Evolutionary conservation across 768 basidiomycete species (phyloP), one percentile per base, ranked within the genome.

Genomic region (Amanita brunnescens): DNA sequence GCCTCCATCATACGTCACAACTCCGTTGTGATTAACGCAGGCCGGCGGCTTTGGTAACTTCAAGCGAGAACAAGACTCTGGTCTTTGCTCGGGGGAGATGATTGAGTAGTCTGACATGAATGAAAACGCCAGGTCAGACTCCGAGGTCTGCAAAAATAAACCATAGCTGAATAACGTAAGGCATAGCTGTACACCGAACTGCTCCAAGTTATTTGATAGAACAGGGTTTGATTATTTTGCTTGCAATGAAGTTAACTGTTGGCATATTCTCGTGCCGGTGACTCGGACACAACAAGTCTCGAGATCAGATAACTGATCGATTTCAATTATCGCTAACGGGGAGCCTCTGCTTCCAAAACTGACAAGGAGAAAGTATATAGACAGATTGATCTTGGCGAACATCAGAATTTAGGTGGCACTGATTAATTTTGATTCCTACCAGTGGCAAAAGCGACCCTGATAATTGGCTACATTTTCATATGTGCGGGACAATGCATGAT

Each of bases 271-370:
- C 45, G 30, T 47, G n/a, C n/a, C n/a, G n/a, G n/a, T n/a, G n/a
- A n/a, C n/a, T n/a, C n/a, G n/a, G 45, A 35, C 45, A 47, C 26
- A 44, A 29, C n/a, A n/a, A 10, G 26, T 44, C 42, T 44, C 42
- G 42, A 18, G 29, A 44, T 44, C 42, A 44, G 26, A 44, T 29
- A 8, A 26, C 24, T 44, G 42, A 44, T 44, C 26, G 26, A 14
- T 29, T n/a, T 26, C n/a, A 42, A 9, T 42, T 23, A 24, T 42
- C 41, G 13, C 23, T 42, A 23, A 24, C 41, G 20, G 23, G 12
- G 21, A 26, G 14, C 23, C 40, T 21, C 6, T 6, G 9, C 23
- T 21, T 26, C 21, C 13, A 13, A 39, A 39, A 21, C 38, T 21
- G 38, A 39, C 39, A 40, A 9, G 39, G 9, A 16, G 12, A 30